Base-by-base conservation (phyloP, 176 grass and related monocot species). In the Canna indica region DNA sequence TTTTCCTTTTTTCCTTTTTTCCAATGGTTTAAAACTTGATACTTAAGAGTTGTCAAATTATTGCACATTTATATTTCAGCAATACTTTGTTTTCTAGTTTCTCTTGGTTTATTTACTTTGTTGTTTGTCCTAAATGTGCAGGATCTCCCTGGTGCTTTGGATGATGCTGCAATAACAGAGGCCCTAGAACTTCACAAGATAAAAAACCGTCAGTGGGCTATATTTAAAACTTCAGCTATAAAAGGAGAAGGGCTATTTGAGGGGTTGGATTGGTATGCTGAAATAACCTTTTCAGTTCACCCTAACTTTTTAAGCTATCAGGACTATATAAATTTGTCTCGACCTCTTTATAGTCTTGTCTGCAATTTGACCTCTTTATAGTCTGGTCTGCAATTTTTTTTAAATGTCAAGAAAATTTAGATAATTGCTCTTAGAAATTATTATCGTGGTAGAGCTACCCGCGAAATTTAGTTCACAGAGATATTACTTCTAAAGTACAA, bases 241-340 rank as follows among this genome's bases (percentile, higher is more conserved):
- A 99, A 99, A 90, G 95, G 95, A 74, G 95, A 99, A 77, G 95
- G 95, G 0, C 79, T 99, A 75, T 99, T 99, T 73, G 95, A 99
- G 92, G 95, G 95, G 26, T 84, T 99, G 86, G 90, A 99, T 71
- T 99, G 95, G 95, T 99, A 84, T 73, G 84, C 80, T 59, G 17
- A 29, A 60, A 30, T 59, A 32, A 70, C 14, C 59, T 17, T 62
- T 62, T 62, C 33, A 16, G 11, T 27, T 26, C 27, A 26, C 54
- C 6, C 6, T 26, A 26, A 26, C 7, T 26, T n/a, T 27, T 25
- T 12, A 26, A 59, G 54, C 24, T 26, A 59, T 26, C 24, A 26
- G 27, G 7, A 9, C 24, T 11, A n/a, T n/a, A n/a, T n/a, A n/a
- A n/a, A n/a, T n/a, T n/a, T n/a, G n/a, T n/a, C n/a, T n/a, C n/a